Evolutionary conservation across 1,284 basidiomycete species (phyloP), one percentile per base, ranked within the genome.

Genomic region (Wolfiporia cocos): DNA sequence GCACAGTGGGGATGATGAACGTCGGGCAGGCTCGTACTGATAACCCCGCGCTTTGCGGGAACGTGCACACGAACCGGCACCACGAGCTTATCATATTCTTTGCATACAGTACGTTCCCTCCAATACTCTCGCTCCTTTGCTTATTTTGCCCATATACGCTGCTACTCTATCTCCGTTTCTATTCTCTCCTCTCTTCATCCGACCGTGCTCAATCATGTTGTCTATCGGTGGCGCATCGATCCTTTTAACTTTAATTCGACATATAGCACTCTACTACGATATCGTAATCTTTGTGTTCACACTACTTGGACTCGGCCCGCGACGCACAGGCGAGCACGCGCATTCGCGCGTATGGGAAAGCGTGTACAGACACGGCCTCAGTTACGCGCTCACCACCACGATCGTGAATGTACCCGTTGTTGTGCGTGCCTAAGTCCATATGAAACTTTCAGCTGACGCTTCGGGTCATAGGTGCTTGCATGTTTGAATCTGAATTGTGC

Each of bases 341-440:
- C 17, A 12, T 9, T 36, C 41, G 14, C 41, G 15, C 11, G 5
- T 42, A 18, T 42, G 33, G 34, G 7, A 19, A 9, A 37, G 5
- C 6, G 12, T 42, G 11, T 29, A 42, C 23, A 12, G 26, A 23
- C 41, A 42, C 14, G 41, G 41, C 4, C 6, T 42, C 34, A 18
- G 32, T 14, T 42, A 42, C 41, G 11, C 37, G n/a, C 6, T 42
- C n/a, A n/a, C n/a, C n/a, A n/a, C n/a, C n/a, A n/a, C n/a, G n/a
- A n/a, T n/a, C n/a, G n/a, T n/a, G n/a, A n/a, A n/a, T n/a, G n/a
- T n/a, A n/a, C n/a, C n/a, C n/a, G n/a, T n/a, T n/a, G n/a, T n/a
- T n/a, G n/a, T n/a, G n/a, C n/a, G n/a, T n/a, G n/a, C n/a, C n/a
- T n/a, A n/a, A n/a, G n/a, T n/a, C n/a, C n/a, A n/a, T n/a, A n/a